A percentile compares a stretch with the other conserved stretches of the same genome.
Conservation (phyloP, 768 basidiomycete genomes). For the Lactarius pseudohatsudake region DNA sequence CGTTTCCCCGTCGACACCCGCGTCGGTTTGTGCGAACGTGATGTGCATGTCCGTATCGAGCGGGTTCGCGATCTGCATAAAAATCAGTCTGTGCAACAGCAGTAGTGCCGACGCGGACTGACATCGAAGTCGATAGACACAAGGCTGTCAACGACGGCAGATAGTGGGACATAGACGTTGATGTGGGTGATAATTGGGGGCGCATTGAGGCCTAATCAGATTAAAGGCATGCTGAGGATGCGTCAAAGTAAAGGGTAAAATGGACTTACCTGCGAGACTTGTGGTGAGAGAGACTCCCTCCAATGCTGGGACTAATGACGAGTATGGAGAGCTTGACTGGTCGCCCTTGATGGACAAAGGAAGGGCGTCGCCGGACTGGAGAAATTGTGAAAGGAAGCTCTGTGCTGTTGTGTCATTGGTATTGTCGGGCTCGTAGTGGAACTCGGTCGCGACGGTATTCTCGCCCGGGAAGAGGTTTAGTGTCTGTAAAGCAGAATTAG, state of each 20-base stretch:
- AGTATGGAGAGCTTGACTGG: constrained; percentile 57
- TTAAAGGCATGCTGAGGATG: neutral
- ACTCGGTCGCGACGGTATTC: constrained; percentile 55
- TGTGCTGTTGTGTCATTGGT: constrained; percentile 68
- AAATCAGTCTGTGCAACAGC: neutral
- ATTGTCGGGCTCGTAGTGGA: constrained; percentile 65
- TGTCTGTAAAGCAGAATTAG: constrained; percentile 37
- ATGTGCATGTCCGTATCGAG: constrained; percentile 57
- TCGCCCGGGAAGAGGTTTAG: constrained; percentile 59
- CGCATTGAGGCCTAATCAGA: constrained; percentile 44
- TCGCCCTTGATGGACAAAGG: constrained; percentile 62
- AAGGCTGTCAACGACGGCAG: constrained; percentile 48
- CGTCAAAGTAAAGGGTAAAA: neutral
- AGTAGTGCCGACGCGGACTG: constrained; percentile 28
- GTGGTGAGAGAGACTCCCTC: constrained; percentile 52
- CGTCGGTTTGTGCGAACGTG: constrained; percentile 56
- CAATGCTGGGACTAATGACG: constrained; percentile 55
- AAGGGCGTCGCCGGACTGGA: constrained; percentile 50
- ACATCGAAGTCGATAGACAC: constrained; percentile 60
- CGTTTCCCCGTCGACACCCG: constrained; percentile 48
- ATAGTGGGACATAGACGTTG: constrained; percentile 52
- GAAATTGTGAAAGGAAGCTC: constrained; percentile 58
- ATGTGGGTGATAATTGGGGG: constrained; percentile 59
- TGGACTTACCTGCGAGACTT: constrained; percentile 45
- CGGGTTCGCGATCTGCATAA: constrained; percentile 50